A percentile compares a stretch with the other conserved stretches of the same genome.
Evolutionary conservation across 2,329 filamentous ascomycete species (phyloP).

Genomic region (Fusarium domesticum): DNA sequence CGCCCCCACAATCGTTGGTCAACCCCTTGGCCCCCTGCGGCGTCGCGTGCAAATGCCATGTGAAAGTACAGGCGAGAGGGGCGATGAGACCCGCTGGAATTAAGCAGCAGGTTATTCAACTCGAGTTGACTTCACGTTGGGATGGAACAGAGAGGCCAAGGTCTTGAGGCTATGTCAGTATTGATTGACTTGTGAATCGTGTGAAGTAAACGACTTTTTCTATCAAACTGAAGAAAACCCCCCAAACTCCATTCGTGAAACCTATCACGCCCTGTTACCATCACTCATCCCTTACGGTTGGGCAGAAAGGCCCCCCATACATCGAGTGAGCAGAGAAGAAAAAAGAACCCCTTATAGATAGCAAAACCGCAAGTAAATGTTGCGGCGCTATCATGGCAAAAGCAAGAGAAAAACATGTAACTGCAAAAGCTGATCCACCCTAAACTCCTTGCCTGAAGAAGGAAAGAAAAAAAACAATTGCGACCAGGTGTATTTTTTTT

Average conservation of each 20-base stretch:
- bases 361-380: neutral
- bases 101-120: no score
- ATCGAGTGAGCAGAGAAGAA: neutral
- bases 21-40: slow-evolving; percentile 61
- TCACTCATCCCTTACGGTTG: neutral
- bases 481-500: neutral
- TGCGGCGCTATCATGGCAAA: slow-evolving; percentile 21
- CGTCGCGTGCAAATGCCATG: slow-evolving; percentile 38
- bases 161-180: neutral
- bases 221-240: neutral
- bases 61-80: slow-evolving; percentile 16
- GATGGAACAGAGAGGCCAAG: neutral
- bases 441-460: slow-evolving; percentile 24
- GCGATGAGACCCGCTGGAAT: no score
- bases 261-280: neutral
- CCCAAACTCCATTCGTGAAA: neutral
- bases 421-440: slow-evolving; percentile 3
- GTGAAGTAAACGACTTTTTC: neutral
- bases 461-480: slow-evolving; percentile 14
- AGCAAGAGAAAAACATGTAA: slow-evolving; percentile 10
- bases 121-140: slow-evolving; percentile 5
- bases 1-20: slow-evolving; percentile 60
- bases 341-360: neutral
- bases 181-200: neutral
- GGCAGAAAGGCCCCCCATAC: neutral